Conservation (phyloP, 2,329 filamentous ascomycete genomes). For the Fusarium dlaminii region DNA sequence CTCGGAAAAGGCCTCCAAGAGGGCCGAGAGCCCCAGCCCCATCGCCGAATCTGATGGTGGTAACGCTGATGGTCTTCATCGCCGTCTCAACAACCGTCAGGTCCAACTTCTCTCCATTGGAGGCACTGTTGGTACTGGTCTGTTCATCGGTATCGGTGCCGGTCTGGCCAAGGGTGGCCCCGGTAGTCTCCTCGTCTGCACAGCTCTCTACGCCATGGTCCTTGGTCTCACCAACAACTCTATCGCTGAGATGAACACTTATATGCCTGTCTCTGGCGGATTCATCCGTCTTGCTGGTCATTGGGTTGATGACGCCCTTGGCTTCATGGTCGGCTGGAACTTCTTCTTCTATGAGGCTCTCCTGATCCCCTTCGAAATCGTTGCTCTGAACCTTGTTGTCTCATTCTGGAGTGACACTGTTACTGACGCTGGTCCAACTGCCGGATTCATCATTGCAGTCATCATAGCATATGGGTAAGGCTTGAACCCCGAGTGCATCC, state of each 20-base stretch:
- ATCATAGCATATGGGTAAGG: constrained; percentile 37
- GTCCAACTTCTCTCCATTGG: constrained; percentile 34
- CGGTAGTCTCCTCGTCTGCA: constrained; percentile 30
- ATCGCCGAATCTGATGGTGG: constrained; percentile 7
- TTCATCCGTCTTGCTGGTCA: constrained; percentile 33
- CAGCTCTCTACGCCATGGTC: constrained; percentile 31
- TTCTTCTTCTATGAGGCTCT: constrained; percentile 48
- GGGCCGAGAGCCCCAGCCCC: constrained; percentile 7
- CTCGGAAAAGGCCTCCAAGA: constrained; percentile 27
- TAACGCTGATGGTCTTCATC: constrained; percentile 29
- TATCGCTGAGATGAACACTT: constrained; percentile 38
- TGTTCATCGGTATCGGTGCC: constrained; percentile 35
- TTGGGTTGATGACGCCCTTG: constrained; percentile 34
- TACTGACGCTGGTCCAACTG: constrained; percentile 30
- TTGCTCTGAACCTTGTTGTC: constrained; percentile 47
- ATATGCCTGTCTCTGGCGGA: constrained; percentile 34
- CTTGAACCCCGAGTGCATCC: constrained; percentile 20
- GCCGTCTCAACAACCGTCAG: constrained; percentile 36
- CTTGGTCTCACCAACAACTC: constrained; percentile 37
- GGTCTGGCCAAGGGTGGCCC: constrained; percentile 33
- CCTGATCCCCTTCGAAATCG: constrained; percentile 47
- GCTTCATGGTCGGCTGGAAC: constrained; percentile 46
- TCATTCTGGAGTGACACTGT: constrained; percentile 37
- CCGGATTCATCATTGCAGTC: constrained; percentile 44
- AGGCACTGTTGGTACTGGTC: constrained; percentile 28